phyloP scores from a whole-genome alignment of 306 rosid genomes.

The Arachis hypogaea region DNA sequence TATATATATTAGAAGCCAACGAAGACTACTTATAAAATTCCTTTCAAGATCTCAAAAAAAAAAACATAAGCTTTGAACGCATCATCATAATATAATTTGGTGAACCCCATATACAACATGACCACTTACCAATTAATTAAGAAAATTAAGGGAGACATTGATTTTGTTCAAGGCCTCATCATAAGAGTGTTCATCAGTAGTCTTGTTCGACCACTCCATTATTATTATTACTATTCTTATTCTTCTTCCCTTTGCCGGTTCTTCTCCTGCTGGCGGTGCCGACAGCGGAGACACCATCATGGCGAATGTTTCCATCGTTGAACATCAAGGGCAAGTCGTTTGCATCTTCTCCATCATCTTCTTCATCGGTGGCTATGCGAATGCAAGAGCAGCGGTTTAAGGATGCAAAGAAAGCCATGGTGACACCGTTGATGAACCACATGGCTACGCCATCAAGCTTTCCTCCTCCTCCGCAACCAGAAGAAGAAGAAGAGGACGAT shows the following conservation, averaged over 20 bases:
- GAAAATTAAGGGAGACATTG: slow-evolving; percentile 2
- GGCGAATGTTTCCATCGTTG: slow-evolving; percentile 67
- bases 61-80: slow-evolving; percentile 46
- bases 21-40: slow-evolving; percentile 29
- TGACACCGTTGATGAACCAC: slow-evolving; percentile 76
- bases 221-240: slow-evolving; percentile 59
- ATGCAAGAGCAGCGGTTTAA: slow-evolving; percentile 76
- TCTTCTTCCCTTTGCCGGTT: slow-evolving; percentile 58
- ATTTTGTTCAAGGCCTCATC: slow-evolving; percentile 26
- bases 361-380: slow-evolving; percentile 69
- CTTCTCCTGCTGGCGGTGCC: slow-evolving; percentile 51
- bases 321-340: slow-evolving; percentile 72
- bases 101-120: slow-evolving; percentile 25
- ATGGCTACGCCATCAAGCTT: slow-evolving; percentile 72
- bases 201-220: slow-evolving; percentile 27
- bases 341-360: slow-evolving; percentile 59
- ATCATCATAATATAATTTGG: slow-evolving; percentile 4
- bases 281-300: slow-evolving; percentile 14
- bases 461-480: slow-evolving; percentile 47
- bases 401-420: slow-evolving; percentile 72
- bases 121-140: slow-evolving; percentile 47
- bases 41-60: slow-evolving; percentile 22
- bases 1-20: slow-evolving; percentile 35
- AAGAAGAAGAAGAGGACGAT: slow-evolving; percentile 42
- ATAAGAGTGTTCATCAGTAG: neutral